Evolutionary conservation across 306 rosid species (phyloP).

Genomic region (Parietaria judaica): DNA sequence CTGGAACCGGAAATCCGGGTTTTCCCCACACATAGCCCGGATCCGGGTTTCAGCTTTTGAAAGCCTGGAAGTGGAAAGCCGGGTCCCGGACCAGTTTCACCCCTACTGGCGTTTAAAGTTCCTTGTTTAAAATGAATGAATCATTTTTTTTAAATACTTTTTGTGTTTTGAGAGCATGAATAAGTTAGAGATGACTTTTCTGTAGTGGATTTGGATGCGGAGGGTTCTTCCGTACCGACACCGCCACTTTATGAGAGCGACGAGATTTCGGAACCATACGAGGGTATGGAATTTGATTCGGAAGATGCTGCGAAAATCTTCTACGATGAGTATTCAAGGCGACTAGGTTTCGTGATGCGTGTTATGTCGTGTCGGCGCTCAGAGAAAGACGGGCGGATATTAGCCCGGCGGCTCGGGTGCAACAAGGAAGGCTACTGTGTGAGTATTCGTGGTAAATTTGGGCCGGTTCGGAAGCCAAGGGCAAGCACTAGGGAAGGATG

Average conservation of each 20-base stretch:
- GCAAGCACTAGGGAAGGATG: constrained; percentile 95
- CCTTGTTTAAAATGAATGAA: not conserved
- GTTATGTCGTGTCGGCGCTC: constrained; percentile 98
- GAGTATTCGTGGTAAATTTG: constrained; percentile 68
- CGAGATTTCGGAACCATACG: constrained; percentile 57
- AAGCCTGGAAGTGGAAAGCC: no score
- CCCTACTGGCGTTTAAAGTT: no score
- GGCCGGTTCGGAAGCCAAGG: constrained; percentile 71
- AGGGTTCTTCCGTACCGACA: constrained; percentile 36
- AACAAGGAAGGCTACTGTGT: constrained; percentile 87
- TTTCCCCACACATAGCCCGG: not conserved
- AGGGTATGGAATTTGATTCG: constrained; percentile 84
- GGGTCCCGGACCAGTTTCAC: no score
- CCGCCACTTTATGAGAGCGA: constrained; percentile 35
- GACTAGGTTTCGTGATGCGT: constrained; percentile 84
- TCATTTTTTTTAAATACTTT: not conserved
- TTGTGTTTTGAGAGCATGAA: not conserved
- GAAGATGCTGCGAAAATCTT: constrained; percentile 96
- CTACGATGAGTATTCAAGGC: constrained; percentile 83
- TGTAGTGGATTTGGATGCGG: constrained; percentile 63
- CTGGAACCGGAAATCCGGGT: not conserved
- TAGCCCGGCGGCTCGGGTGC: constrained; percentile 92
- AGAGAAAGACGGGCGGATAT: constrained; percentile 90
- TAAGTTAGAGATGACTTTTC: constrained; percentile 1
- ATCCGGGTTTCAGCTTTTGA: no score